Conservation (phyloP, 208 protist species). For the Acanthamoeba royreba region DNA sequence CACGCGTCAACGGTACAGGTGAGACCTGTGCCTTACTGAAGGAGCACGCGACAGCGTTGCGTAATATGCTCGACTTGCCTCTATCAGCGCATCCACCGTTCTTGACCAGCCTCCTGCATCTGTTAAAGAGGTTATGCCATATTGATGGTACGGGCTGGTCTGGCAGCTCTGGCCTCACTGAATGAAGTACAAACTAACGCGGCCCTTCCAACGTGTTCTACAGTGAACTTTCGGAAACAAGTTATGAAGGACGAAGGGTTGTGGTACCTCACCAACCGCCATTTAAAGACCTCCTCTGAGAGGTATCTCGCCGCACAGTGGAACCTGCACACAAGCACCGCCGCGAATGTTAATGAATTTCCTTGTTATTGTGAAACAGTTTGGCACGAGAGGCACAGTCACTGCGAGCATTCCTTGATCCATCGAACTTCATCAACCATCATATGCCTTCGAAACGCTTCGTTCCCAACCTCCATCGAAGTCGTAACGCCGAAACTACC, state of each 20-base stretch:
- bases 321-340: background rate
- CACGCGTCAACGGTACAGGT: background rate
- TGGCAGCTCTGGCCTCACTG: background rate
- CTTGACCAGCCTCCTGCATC: background rate
- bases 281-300: background rate
- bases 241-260: background rate
- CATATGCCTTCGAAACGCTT: background rate
- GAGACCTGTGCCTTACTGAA: background rate
- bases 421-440: background rate
- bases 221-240: background rate
- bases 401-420: background rate
- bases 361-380: background rate
- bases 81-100: background rate
- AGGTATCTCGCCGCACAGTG: background rate
- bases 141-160: background rate
- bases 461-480: background rate
- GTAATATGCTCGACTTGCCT: background rate
- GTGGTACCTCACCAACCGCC: background rate
- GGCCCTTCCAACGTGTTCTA: too few species aligned
- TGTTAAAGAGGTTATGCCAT: background rate
- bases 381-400: background rate
- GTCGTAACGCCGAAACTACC: background rate
- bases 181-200: too few species aligned
- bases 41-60: background rate
- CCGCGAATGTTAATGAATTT: background rate